These are phyloP conservation scores for Carex cristatella DNA, from an alignment of 176 grass and related monocot species.

Conservation along the genomic window DNA sequence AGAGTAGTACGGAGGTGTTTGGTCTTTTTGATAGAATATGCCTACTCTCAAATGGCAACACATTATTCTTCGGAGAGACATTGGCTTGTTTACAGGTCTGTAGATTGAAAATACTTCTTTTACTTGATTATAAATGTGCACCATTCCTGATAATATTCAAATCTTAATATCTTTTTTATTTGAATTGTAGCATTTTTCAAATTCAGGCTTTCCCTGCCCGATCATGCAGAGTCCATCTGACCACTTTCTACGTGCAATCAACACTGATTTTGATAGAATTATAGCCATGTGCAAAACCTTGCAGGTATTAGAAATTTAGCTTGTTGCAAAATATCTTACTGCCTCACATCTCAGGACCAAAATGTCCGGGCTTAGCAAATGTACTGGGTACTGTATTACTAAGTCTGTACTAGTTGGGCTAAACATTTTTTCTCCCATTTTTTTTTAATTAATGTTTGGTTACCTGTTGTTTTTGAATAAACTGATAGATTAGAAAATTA, in stretches of 20 bases:
- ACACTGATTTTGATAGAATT: constrained; percentile 96
- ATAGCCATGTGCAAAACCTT: constrained; percentile 96
- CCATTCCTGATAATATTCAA: not conserved
- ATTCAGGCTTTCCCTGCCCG: constrained; percentile 98
- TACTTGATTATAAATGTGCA: not conserved
- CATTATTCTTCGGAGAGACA: constrained; percentile 94
- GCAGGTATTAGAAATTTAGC: constrained; percentile 44
- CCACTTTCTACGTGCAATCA: constrained; percentile 93
- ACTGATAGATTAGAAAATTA: not conserved
- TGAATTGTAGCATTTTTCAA: constrained; percentile 82
- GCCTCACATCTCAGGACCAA: not conserved
- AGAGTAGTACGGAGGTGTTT: constrained; percentile 98
- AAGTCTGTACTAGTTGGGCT: not conserved
- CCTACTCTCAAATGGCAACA: constrained; percentile 94
- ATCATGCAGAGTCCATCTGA: constrained; percentile 99
- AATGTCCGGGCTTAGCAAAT: not conserved
- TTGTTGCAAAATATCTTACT: not conserved
- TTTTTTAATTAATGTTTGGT: not conserved
- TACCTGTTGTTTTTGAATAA: not conserved
- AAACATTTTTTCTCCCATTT: not conserved
- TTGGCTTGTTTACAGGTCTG: constrained; percentile 91
- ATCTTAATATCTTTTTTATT: constrained; percentile 21
- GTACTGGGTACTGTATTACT: not conserved
- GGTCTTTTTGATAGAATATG: constrained; percentile 96
- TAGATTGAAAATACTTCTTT: not conserved